These are phyloP conservation scores for Choricystis sp. DNA, from an alignment of 139 green algal genomes.

Conservation along the genomic window DNA sequence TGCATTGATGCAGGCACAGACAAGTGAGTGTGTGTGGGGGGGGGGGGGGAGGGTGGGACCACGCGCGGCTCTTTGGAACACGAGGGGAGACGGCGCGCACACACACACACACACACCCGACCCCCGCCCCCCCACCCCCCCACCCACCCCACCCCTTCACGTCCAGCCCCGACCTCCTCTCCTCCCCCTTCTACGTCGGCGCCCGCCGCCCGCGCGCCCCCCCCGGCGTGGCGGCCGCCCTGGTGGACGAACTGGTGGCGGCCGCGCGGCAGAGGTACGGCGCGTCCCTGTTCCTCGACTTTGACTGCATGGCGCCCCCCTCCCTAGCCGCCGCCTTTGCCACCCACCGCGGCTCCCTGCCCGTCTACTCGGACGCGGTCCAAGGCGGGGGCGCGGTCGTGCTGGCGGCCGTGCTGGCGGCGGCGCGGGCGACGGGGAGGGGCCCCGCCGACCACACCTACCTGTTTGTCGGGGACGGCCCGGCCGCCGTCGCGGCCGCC, in stretches of 20 bases:
- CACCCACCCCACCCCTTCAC: constrained; percentile 7
- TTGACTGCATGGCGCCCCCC: constrained; percentile 58
- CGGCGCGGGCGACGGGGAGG: constrained; percentile 35
- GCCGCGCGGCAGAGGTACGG: constrained; percentile 53
- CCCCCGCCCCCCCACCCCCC: not conserved
- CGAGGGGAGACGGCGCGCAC: not conserved
- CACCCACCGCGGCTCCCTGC: constrained; percentile 50
- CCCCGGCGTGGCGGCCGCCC: constrained; percentile 57
- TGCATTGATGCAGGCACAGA: constrained; percentile 52
- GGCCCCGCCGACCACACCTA: constrained; percentile 47
- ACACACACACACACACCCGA: not conserved
- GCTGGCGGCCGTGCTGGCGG: constrained; percentile 53
- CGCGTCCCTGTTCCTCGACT: constrained; percentile 60
- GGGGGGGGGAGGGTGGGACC: not conserved
- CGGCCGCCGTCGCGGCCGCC: constrained; percentile 37
- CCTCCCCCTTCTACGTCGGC: constrained; percentile 38
- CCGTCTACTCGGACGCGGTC: constrained; percentile 54
- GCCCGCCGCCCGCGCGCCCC: constrained; percentile 29
- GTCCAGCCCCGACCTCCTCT: constrained; percentile 1
- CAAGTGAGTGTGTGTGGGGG: constrained; percentile 43
- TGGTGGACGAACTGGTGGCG: constrained; percentile 69
- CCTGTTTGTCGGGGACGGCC: constrained; percentile 46
- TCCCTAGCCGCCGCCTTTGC: constrained; percentile 50
- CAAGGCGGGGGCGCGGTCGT: constrained; percentile 47
- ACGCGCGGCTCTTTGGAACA: not conserved